A percentile compares a stretch with the other conserved stretches of the same genome.
phyloP scores from a whole-genome alignment of 768 basidiomycete species.

The Psilocybe sp. region DNA sequence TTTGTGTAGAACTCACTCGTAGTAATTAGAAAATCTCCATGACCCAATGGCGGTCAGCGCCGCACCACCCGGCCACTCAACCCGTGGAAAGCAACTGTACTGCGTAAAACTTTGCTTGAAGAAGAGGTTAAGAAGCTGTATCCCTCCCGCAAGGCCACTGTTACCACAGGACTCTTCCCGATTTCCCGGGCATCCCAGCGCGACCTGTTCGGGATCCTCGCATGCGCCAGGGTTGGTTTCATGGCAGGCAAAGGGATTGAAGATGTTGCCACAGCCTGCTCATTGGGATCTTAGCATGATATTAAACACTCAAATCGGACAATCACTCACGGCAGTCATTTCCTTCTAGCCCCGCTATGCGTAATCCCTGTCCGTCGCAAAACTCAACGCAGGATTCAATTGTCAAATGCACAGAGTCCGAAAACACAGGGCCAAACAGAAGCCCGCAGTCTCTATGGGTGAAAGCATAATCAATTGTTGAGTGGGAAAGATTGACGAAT shows the following conservation, averaged over 20 bases:
- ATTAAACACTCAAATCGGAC: not conserved
- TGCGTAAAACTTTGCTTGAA: not conserved
- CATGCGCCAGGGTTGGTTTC: conserved; percentile 4
- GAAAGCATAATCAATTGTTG: not conserved
- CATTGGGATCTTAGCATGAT: too few species aligned
- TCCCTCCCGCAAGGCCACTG: not conserved
- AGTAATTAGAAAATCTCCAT: conserved; percentile 7
- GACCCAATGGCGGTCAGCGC: conserved; percentile 3
- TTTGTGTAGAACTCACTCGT: not conserved
- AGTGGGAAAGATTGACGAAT: not conserved
- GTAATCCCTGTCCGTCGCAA: conserved; percentile 4
- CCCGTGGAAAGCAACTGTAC: conserved; percentile 1
- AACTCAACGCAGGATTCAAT: conserved; percentile 6
- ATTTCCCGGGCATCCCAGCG: conserved; percentile 1
- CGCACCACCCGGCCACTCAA: conserved; percentile 5
- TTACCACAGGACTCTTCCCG: conserved; percentile 1
- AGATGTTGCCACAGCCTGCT: conserved; percentile 5
- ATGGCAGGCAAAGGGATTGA: conserved; percentile 1
- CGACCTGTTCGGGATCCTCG: not conserved
- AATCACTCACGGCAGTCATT: not conserved
- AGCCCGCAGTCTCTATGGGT: not conserved
- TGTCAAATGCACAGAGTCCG: conserved; percentile 1
- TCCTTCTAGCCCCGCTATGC: conserved; percentile 3
- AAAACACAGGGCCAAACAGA: conserved; percentile 2
- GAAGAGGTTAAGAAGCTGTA: conserved; percentile 4